Evolutionary conservation across 768 basidiomycete species (phyloP).

Genomic region (Suillus weaverae): DNA sequence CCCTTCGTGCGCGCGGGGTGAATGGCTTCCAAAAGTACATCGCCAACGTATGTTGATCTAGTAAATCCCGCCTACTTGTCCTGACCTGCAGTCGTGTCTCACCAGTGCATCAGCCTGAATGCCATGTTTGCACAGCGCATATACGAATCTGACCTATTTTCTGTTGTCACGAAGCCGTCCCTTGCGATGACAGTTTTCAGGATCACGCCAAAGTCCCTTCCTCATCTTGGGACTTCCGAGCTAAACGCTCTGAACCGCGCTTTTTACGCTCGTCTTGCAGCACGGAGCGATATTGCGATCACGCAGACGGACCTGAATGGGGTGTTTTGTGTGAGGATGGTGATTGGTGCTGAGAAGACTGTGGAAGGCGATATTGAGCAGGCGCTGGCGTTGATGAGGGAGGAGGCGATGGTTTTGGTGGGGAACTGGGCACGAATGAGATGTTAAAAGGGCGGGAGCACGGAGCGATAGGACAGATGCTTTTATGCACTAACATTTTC

Average conservation of each 20-base stretch:
- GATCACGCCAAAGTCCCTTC: constrained; percentile 40
- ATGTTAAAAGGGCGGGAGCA: neutral
- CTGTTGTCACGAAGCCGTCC: constrained; percentile 67
- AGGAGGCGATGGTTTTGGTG: neutral
- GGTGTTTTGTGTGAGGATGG: constrained; percentile 73
- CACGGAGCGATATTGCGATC: constrained; percentile 64
- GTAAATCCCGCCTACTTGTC: neutral
- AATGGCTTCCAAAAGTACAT: constrained; percentile 81
- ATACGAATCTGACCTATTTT: constrained; percentile 48
- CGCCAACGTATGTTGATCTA: constrained; percentile 46
- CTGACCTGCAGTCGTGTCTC: neutral
- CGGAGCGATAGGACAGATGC: too few relatives aligned
- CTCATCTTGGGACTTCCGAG: constrained; percentile 30
- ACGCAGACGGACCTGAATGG: constrained; percentile 80
- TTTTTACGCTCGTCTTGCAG: constrained; percentile 59
- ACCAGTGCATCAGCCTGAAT: constrained; percentile 64
- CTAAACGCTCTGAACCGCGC: constrained; percentile 67
- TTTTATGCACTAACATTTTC: too few relatives aligned
- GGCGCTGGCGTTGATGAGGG: constrained; percentile 43
- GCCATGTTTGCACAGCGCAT: constrained; percentile 59
- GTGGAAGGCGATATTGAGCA: constrained; percentile 57
- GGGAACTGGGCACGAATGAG: neutral
- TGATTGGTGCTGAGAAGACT: constrained; percentile 72
- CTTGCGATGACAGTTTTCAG: constrained; percentile 80
- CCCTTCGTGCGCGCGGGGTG: constrained; percentile 78